Base-by-base conservation (phyloP, 441 rosid genomes). In the Bruguiera hainesii region DNA sequence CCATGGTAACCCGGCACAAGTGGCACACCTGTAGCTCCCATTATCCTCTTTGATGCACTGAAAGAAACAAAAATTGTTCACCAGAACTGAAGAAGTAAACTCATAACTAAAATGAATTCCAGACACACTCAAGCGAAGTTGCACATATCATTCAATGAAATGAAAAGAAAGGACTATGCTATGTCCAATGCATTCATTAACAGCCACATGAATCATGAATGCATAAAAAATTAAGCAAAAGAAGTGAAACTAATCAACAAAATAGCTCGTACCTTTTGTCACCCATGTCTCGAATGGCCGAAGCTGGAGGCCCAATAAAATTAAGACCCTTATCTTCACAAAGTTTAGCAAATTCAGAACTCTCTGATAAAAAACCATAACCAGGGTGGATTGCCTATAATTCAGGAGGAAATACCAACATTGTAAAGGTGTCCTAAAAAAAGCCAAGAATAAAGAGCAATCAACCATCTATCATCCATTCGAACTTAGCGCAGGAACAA, bases 1-100 rank as follows among this genome's bases (percentile, higher is more conserved):
- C 96, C 98, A 78, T 94, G 98, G 86, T 94, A 89, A 67, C 97
- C 97, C 6, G 93, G 98, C 66, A 91, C 99, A 30, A 89, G 91
- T 11, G 97, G 97, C 77, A 91, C 98, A 63, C 97, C 97, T 33
- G 96, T 97, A 26, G 88, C 92, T 7, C 97, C 98, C 98, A 94
- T 91, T 81, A 94, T 94, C 83, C 91, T 85, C 83, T 94, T 91
- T 49, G 96, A 94, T 9, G 97, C 97, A 80, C 98, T 94, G 30
- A 71, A 3, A 66, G 51, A 61, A 28, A 72, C 35, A 73, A 3
- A 63, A 13, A 5, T 1, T 16, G 5, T 42, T 42, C 48, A 3
- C 48, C 48, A 42, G 48, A 3, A 42, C 18, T 42, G 48, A 42
- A 42, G 48, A 42, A 13, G 48, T 42, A 4, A 42, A 42, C 16